phyloP scores from a whole-genome alignment of 208 protist genomes.

The Trypanosoma caninum region DNA sequence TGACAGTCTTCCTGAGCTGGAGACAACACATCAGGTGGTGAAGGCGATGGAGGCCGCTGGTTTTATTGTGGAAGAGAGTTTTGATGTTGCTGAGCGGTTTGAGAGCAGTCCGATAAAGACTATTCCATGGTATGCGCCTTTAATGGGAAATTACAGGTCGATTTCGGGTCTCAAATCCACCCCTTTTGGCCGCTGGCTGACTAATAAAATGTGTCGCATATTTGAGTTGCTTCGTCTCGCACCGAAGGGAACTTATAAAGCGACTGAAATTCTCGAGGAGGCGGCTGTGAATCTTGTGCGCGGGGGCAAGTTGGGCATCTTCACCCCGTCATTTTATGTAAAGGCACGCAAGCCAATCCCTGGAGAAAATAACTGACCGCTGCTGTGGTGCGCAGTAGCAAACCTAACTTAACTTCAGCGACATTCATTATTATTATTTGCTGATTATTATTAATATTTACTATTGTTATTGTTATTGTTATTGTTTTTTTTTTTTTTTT shows the following conservation, averaged over 20 bases:
- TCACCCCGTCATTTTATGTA: conserved; percentile 92
- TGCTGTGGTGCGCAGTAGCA: too few species aligned
- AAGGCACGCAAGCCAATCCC: conserved; percentile 81
- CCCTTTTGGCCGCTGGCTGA: conserved; percentile 75
- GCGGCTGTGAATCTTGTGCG: conserved; percentile 87
- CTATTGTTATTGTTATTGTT: too few species aligned
- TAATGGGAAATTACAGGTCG: conserved; percentile 67
- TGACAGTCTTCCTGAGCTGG: conserved; percentile 92
- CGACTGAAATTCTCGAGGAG: conserved; percentile 85
- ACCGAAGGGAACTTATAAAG: conserved; percentile 75
- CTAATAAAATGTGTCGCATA: conserved; percentile 68
- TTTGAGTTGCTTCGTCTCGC: conserved; percentile 76
- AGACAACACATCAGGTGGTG: conserved; percentile 64
- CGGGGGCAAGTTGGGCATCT: conserved; percentile 89
- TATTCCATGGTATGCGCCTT: conserved; percentile 88
- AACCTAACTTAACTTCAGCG: too few species aligned
- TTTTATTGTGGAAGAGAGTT: conserved; percentile 88
- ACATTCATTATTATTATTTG: too few species aligned
- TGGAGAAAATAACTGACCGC: neutral
- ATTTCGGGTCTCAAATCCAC: conserved; percentile 77
- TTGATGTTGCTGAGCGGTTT: conserved; percentile 66
- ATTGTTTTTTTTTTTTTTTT: too few species aligned
- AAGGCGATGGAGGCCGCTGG: conserved; percentile 88
- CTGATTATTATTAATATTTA: too few species aligned
- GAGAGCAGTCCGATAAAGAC: conserved; percentile 67